Evolutionary conservation across 179 eudicot genomes (phyloP).

Genomic region (Beta lomatogona): DNA sequence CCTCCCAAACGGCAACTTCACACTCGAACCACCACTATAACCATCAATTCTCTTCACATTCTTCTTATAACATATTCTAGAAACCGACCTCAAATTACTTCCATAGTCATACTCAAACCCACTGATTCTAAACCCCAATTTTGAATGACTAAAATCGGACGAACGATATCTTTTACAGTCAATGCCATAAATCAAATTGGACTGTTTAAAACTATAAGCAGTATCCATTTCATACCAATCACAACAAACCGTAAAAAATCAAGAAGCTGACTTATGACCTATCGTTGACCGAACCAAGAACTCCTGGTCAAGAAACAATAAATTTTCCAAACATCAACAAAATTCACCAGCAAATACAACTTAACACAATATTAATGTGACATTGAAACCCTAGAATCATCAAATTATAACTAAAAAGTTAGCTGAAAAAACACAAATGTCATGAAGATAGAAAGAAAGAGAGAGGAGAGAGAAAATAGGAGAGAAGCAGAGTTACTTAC

Average conservation of each 20-base stretch:
- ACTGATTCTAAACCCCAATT: conserved; percentile 34
- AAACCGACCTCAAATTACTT: conserved; percentile 32
- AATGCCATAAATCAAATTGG: conserved; percentile 42
- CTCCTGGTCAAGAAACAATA: conserved; percentile 25
- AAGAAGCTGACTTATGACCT: conserved; percentile 12
- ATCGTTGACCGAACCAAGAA: conserved; percentile 29
- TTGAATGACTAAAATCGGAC: conserved; percentile 30
- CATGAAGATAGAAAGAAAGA: neutral
- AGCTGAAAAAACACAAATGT: neutral
- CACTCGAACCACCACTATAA: conserved; percentile 27
- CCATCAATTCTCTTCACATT: conserved; percentile 41
- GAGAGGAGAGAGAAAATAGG: conserved; percentile 12
- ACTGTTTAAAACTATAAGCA: conserved; percentile 56
- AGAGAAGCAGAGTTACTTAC: conserved; percentile 22
- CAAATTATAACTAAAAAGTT: neutral
- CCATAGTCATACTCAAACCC: conserved; percentile 36
- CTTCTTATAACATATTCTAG: conserved; percentile 36
- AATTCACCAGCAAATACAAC: conserved; percentile 13
- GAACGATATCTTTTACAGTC: conserved; percentile 39
- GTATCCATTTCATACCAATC: conserved; percentile 53
- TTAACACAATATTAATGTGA: conserved; percentile 8
- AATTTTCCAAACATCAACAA: neutral
- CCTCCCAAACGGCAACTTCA: conserved; percentile 28
- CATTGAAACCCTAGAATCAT: conserved; percentile 20
- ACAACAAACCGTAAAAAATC: conserved; percentile 14